These are phyloP conservation scores for Chrysophaeum taylorii DNA, from an alignment of 352 stramenopile species.

Conservation along the genomic window DNA sequence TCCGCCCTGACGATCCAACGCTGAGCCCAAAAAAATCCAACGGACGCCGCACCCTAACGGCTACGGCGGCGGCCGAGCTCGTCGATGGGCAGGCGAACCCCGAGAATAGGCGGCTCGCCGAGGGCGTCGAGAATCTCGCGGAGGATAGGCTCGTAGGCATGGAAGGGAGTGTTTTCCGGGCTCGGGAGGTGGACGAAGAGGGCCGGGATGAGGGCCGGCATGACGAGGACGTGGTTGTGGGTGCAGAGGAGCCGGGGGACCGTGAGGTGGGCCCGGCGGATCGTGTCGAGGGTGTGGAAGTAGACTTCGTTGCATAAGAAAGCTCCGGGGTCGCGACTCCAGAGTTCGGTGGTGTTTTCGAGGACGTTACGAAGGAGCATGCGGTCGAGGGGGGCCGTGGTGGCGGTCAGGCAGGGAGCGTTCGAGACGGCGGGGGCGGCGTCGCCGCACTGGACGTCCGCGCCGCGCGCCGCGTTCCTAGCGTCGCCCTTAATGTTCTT, in stretches of 20 bases:
- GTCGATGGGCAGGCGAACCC: no score
- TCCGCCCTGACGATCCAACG: no score
- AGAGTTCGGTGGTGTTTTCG: no score
- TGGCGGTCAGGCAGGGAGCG: not conserved
- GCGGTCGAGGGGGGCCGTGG: not conserved
- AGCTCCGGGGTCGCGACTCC: not conserved
- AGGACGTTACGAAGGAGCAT: not conserved
- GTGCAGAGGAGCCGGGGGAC: no score
- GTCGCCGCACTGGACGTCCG: not conserved
- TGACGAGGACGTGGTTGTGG: not conserved
- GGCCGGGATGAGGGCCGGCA: not conserved
- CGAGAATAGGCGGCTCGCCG: no score
- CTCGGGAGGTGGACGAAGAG: not conserved
- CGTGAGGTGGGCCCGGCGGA: no score
- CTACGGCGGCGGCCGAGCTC: no score
- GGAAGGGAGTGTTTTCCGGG: not conserved
- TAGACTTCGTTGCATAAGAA: slow-evolving; percentile 12
- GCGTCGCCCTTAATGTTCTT: not conserved
- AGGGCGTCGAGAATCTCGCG: not conserved
- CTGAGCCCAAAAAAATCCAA: no score
- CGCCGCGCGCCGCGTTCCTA: not conserved
- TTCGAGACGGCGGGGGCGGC: not conserved
- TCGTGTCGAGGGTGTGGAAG: not conserved
- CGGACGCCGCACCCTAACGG: no score
- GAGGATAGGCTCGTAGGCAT: not conserved